phyloP scores from a whole-genome alignment of 441 rosid species.

The Pelargonium exstipulatum region DNA sequence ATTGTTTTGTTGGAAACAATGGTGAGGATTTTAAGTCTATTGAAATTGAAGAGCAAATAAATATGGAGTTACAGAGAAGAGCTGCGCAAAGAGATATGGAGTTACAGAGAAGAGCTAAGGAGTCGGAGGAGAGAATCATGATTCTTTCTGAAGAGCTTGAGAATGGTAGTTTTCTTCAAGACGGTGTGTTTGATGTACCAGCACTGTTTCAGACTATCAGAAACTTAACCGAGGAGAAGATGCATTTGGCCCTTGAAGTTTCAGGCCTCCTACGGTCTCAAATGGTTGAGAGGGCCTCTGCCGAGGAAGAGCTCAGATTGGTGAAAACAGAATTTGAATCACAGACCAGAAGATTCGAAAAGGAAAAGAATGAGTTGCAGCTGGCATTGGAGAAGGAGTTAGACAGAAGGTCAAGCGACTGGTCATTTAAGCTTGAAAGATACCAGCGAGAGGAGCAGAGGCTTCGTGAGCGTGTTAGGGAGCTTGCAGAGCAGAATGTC shows the following conservation, averaged over 20 bases:
- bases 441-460: constrained; percentile 78
- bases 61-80: constrained; percentile 51
- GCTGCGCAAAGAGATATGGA: constrained; percentile 44
- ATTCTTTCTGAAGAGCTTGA: constrained; percentile 63
- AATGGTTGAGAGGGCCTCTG: constrained; percentile 57
- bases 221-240: constrained; percentile 57
- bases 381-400: constrained; percentile 80
- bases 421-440: constrained; percentile 77
- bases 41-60: constrained; percentile 39
- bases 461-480: constrained; percentile 86
- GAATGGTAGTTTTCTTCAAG: constrained; percentile 49
- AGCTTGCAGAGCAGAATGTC: constrained; percentile 94
- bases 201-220: constrained; percentile 53
- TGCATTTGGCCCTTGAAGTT: constrained; percentile 71
- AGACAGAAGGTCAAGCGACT: constrained; percentile 92
- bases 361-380: constrained; percentile 77
- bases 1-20: constrained; percentile 24
- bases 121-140: constrained; percentile 65
- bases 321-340: constrained; percentile 54
- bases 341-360: constrained; percentile 49
- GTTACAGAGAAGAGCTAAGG: constrained; percentile 49
- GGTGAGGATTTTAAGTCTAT: constrained; percentile 29
- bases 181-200: constrained; percentile 51
- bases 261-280: constrained; percentile 54
- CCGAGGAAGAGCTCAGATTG: constrained; percentile 52